phyloP scores from a whole-genome alignment of 345 rosid genomes.

The Citrus sp. region DNA sequence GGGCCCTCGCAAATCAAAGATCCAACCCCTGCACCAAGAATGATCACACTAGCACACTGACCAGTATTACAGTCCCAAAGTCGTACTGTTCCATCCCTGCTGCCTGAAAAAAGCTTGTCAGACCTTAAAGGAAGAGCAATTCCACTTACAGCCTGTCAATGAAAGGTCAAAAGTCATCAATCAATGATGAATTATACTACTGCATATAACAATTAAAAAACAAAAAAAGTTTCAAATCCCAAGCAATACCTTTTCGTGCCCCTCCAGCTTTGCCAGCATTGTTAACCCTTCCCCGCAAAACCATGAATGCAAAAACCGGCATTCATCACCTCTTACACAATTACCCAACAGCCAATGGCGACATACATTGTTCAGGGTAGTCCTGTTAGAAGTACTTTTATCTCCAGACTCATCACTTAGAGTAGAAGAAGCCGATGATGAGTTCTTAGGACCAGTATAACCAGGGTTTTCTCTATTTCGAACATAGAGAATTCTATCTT shows the following conservation, averaged over 20 bases:
- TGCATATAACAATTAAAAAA: background rate
- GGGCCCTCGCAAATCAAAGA: conserved; percentile 48
- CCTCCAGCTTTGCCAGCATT: conserved; percentile 31
- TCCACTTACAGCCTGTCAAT: conserved; percentile 40
- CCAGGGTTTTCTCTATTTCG: background rate
- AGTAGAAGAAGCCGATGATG: background rate
- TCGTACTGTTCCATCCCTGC: conserved; percentile 43
- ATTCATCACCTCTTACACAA: conserved; percentile 28
- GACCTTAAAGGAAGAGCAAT: conserved; percentile 48
- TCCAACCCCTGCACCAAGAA: conserved; percentile 44
- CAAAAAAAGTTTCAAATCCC: background rate
- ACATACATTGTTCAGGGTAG: conserved; percentile 7
- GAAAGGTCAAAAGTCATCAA: background rate
- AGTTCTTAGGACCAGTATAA: background rate
- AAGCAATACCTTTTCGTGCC: conserved; percentile 31
- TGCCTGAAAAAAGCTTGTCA: conserved; percentile 52
- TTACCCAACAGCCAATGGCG: conserved; percentile 23
- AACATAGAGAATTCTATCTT: background rate
- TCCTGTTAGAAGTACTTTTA: background rate
- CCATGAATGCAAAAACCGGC: conserved; percentile 31
- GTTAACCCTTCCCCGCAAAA: conserved; percentile 24
- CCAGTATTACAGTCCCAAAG: conserved; percentile 63
- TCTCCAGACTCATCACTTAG: background rate
- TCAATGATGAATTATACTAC: background rate
- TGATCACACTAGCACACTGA: conserved; percentile 27